Evolutionary conservation across 345 rosid species (phyloP), one percentile per base, ranked within the genome.

Genomic region (Hibiscus trionum): DNA sequence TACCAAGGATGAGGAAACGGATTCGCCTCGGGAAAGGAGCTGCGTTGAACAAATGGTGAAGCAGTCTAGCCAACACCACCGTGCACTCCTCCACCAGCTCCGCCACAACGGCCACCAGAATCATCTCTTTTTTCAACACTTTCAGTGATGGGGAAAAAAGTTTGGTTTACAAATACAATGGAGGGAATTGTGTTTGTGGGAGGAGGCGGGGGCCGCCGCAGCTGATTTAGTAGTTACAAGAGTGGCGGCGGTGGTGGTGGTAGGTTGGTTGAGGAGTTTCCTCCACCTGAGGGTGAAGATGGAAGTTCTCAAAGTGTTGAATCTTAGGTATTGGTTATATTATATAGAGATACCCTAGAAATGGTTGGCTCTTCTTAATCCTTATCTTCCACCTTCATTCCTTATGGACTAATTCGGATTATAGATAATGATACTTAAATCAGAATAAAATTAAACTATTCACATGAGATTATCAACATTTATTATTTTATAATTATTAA

Each of bases 71-170:
- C 76, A 95, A 81, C 61, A 94, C 73, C 84, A 72, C 89, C 84
- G 86, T 89, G 93, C 92, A 94, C 76, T 92, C 92, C 83, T 84
- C 85, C 90, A 92, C 75, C 78, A 90, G 77, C 85, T 88, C 95
- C 61, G 97, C 88, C 64, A 90, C 31, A 26, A 79, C 57, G 1
- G 96, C 82, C 80, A 89, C 91, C 39, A 83, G 76, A 68, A 95
- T 81, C 97, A 92, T 92, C 80, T 75, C 76, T 64, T 68, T 21
- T 50, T 50, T 50, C 17, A 15, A 47, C 4, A 47, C 16, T 47
- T 47, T 12, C 15, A 4, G 52, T 47, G 14, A 10, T 3, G 15
- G 50, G 12, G 53, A 4, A 3, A 49, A 14, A 15, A 49, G n/a
- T 1, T 14, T 12, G 53, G 53, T 14, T 14, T 49, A 14, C n/a